Base-by-base conservation (phyloP, 2,329 filamentous ascomycete genomes). In the Aspergillus sp. region DNA sequence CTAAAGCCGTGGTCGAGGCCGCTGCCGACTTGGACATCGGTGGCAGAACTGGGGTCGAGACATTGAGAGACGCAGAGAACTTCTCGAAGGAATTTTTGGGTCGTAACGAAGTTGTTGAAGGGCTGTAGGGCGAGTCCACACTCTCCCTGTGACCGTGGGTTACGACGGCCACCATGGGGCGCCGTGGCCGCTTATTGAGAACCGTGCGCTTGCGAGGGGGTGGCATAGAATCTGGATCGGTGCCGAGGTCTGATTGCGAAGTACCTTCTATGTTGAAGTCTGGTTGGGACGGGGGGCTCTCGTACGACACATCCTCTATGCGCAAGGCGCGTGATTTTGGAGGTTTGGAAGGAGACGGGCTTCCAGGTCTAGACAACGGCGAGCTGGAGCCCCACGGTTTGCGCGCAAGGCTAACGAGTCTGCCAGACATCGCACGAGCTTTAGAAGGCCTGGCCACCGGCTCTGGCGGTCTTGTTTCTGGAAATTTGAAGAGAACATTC, bases 401-500 rank as follows among this genome's bases (percentile, higher is more conserved):
- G 42, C 73, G 69, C 32, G 74, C 73, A 45, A 79, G 64, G 41
- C 65, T 73, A 42, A 71, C 71, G 52, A 78, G 65, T 27, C 74
- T 70, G 30, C 70, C 73, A n/a, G 75, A 72, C 51, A 76, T 69
- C 7, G 70, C 70, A 44, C 70, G 73, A 40, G 66, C 57, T 58
- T 72, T 73, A 45, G 66, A 61, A 49, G 67, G 57, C 49, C 64
- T 60, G 56, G 60, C 56, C 36, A 63, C 54, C 3, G 60, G 57
- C 46, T 59, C 63, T 3, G 58, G 60, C 6, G 60, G 51, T 46
- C 53, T 59, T 38, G 58, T 63, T 53, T 62, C 56, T 9, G 59
- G 58, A 42, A 54, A 29, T 47, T 58, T 52, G 28, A 50, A 26
- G n/a, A 46, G 48, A 12, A 45, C 48, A 45, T 58, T 52, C 29